Evolutionary conservation across 257 asterid genomes (phyloP).

Genomic region (Petrea volubilis): DNA sequence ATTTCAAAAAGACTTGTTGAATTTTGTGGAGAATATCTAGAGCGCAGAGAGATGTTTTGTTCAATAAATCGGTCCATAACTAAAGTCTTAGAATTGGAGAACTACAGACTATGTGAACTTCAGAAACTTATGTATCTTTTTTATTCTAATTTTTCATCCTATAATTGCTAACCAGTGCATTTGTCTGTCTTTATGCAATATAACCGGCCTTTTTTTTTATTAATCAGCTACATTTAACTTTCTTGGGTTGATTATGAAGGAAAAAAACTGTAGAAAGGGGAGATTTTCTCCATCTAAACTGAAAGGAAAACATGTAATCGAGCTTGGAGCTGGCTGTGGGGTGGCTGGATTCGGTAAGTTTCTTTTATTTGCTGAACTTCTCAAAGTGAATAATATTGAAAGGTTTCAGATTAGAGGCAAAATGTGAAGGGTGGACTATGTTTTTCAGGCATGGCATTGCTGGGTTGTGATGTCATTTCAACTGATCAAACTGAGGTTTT

Average conservation of each 20-base stretch:
- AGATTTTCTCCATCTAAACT: constrained; percentile 82
- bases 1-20: not conserved
- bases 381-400: not conserved
- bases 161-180: too few relatives aligned
- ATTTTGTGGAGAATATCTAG: not conserved
- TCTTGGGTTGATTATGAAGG: constrained; percentile 44
- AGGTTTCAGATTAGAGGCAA: constrained; percentile 10
- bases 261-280: constrained; percentile 85
- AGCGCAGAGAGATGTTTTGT: not conserved
- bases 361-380: constrained; percentile 14
- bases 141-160: too few relatives aligned
- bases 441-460: constrained; percentile 87
- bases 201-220: too few relatives aligned
- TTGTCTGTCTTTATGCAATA: too few relatives aligned
- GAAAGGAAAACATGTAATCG: constrained; percentile 92
- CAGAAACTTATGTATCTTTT: too few relatives aligned
- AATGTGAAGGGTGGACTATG: constrained; percentile 15
- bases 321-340: constrained; percentile 99
- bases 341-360: constrained; percentile 91
- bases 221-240: too few relatives aligned
- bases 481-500: constrained; percentile 95
- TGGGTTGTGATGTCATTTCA: constrained; percentile 88
- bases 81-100: not conserved
- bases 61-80: not conserved
- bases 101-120: too few relatives aligned